Conservation (phyloP, 2,329 filamentous ascomycete genomes). For the Harringtonia aguacate region DNA sequence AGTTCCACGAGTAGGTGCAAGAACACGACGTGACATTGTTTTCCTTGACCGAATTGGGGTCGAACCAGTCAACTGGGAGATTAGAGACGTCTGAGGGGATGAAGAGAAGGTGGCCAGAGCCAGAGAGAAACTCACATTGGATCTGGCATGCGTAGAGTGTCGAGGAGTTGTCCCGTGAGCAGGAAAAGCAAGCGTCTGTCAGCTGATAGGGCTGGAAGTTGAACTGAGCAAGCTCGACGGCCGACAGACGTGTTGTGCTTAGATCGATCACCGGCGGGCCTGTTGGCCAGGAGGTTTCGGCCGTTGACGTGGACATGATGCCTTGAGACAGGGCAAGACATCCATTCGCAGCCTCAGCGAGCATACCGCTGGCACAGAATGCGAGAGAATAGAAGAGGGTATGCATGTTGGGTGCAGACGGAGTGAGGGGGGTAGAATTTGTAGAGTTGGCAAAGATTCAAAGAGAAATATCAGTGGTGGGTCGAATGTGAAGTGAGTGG, state of each 20-base stretch:
- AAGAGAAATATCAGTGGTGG: not conserved
- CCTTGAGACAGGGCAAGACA: not conserved
- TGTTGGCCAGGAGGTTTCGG: not conserved
- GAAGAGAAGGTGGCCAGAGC: too few relatives aligned
- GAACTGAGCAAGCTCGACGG: constrained; percentile 9
- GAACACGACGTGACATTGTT: constrained; percentile 15
- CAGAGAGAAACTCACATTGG: constrained; percentile 12
- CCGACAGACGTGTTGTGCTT: not conserved
- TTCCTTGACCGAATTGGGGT: constrained; percentile 18
- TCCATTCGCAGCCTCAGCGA: not conserved
- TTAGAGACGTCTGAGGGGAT: not conserved
- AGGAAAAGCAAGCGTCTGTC: constrained; percentile 14
- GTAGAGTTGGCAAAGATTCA: not conserved
- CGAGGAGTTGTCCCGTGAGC: constrained; percentile 7
- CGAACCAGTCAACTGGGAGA: constrained; percentile 16
- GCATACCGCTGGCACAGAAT: not conserved
- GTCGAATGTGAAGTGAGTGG: not conserved
- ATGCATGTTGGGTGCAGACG: not conserved
- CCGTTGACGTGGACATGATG: not conserved
- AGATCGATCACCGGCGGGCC: not conserved
- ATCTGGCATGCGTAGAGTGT: constrained; percentile 13
- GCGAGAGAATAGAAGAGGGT: not conserved
- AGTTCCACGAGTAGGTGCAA: constrained; percentile 14
- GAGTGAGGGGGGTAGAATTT: not conserved
- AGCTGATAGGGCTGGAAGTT: constrained; percentile 15